Percentiles rank a stretch among this genome's conserved stretches.
Evolutionary conservation across 2,329 filamentous ascomycete species (phyloP).

Genomic region (Aspergillus caelatus): DNA sequence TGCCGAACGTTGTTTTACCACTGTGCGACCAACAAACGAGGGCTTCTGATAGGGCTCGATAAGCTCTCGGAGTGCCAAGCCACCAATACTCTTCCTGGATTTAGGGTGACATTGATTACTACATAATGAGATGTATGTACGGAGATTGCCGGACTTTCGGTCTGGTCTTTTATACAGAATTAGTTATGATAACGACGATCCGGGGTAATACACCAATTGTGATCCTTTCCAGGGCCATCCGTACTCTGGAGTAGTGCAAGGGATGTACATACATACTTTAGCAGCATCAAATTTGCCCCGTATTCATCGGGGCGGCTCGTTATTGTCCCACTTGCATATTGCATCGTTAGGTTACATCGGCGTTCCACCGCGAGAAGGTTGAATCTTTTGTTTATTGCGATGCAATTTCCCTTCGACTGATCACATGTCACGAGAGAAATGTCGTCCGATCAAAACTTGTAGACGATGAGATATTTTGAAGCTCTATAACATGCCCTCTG

Average conservation of each 20-base stretch:
- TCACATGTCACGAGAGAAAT: background rate
- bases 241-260: background rate
- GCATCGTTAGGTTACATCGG: background rate
- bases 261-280: background rate
- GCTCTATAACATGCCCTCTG: background rate
- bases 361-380: too few species aligned
- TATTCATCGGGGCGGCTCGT: background rate
- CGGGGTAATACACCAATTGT: conserved; percentile 1
- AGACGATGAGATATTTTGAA: background rate
- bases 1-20: background rate
- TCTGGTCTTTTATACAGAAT: background rate
- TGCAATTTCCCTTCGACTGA: background rate
- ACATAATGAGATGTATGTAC: background rate
- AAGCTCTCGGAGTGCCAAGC: background rate
- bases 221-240: background rate
- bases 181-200: background rate
- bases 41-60: background rate
- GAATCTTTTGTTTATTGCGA: background rate
- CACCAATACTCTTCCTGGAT: background rate
- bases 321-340: background rate
- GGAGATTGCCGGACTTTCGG: background rate
- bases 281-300: background rate
- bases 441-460: background rate
- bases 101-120: background rate
- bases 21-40: background rate